Evolutionary conservation across 75 land plant species (phyloP).

Genomic region (Chamaecyparis obtusa): DNA sequence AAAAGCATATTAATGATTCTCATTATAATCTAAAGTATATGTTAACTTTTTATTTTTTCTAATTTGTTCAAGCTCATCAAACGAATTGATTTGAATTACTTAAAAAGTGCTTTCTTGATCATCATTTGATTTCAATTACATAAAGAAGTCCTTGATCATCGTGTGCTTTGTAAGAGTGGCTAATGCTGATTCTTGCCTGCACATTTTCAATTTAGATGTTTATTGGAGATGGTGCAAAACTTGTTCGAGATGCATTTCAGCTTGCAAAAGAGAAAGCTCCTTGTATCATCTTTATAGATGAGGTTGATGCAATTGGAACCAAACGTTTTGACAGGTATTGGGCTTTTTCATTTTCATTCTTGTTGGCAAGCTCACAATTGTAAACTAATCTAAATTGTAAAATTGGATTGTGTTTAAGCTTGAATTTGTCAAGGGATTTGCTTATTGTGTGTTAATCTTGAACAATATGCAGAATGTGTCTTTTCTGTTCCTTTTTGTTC

Average conservation of each 20-base stretch:
- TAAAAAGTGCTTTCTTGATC: not conserved
- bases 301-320: conserved; percentile 98
- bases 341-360: not conserved
- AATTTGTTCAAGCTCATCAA: not conserved
- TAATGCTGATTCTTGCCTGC: not conserved
- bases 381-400: not conserved
- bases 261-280: conserved; percentile 99
- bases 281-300: conserved; percentile 98
- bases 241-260: conserved; percentile 97
- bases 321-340: conserved; percentile 98
- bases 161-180: not conserved
- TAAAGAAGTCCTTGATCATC: not conserved
- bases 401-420: not conserved
- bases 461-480: no score
- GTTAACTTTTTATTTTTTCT: not conserved
- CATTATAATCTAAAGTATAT: not conserved
- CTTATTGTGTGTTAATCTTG: no score
- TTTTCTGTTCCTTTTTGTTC: no score
- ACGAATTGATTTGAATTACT: not conserved
- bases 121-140: not conserved
- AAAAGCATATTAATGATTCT: not conserved
- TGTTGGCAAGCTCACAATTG: not conserved
- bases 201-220: conserved; percentile 68
- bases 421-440: not conserved
- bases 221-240: conserved; percentile 99